Evolutionary conservation across 2,329 filamentous ascomycete species (phyloP), one percentile per base, ranked within the genome.

Genomic region (Zasmidium cellare): DNA sequence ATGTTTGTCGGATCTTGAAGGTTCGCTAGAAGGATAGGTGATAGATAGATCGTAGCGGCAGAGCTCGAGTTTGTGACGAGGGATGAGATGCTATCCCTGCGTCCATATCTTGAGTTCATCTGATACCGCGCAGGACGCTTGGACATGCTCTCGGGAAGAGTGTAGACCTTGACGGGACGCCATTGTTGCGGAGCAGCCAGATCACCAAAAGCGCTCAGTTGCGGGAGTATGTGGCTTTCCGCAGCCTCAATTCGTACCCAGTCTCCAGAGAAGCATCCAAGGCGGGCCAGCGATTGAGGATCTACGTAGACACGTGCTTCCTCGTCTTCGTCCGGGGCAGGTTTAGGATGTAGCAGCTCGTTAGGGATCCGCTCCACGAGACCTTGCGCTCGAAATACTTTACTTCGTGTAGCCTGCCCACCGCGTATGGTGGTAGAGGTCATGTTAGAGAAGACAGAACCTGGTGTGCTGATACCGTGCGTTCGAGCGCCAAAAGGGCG

Each of bases 211-310:
- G 87, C 87, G 51, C 83, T 89, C 64, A 85, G 84, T 18, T 81
- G 89, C 72, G 85, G 88, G 16, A 80, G 77, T 20, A 84, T 88
- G 58, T 90, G 89, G 70, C 92, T 90, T 64, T 89, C 83, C 0
- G 90, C 84, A 5, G 85, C 82, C 75, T 96, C 91, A 11, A 97
- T 80, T 20, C 89, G 87, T 11, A 96, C 91, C 94, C 94, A 99
- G 71, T 99, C 94, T 25, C 94, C 94, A 0, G 93, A 97, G 71
- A 99, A 99, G 74, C 93, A 97, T 16, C 93, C 92, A 54, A 99
- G 88, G 66, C 92, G 92, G 14, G 91, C 88, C 19, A 99, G 76
- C 1, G 91, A 90, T 57, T 85, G 87, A 7, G 96, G 88, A 67
- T 97, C 92, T 3, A 99, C 92, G 69, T 93, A 99, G 1, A 97